A percentile compares a stretch with the other conserved stretches of the same genome.
phyloP scores from a whole-genome alignment of 345 rosid species.

The Eucalyptus curtisii region DNA sequence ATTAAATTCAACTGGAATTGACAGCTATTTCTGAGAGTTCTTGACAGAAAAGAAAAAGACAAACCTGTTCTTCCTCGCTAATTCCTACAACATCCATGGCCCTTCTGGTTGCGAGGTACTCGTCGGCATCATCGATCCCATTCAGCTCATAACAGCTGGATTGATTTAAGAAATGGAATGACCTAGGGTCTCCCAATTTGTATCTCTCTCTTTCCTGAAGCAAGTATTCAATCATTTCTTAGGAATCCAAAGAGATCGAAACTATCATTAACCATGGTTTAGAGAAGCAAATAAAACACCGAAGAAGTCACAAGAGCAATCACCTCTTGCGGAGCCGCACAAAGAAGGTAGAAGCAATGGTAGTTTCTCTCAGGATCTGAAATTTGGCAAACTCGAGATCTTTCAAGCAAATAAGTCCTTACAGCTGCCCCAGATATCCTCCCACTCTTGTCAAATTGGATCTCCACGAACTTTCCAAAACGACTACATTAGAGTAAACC shows the following conservation, averaged over 20 bases:
- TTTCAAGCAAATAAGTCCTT: conserved; percentile 89
- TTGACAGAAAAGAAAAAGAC: conserved; percentile 6
- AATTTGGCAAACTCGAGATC: conserved; percentile 99
- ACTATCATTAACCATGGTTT: background rate
- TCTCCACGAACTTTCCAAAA: conserved; percentile 98
- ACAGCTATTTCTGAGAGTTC: background rate
- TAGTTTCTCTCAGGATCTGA: conserved; percentile 98
- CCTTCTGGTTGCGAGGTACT: conserved; percentile 93
- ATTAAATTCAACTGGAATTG: background rate
- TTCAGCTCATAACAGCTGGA: conserved; percentile 71
- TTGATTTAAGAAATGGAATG: conserved; percentile 87
- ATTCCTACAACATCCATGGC: conserved; percentile 99
- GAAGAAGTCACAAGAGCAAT: background rate
- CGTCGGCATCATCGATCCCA: conserved; percentile 82
- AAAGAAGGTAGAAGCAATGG: conserved; percentile 93
- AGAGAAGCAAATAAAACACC: background rate
- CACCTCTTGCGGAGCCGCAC: conserved; percentile 98
- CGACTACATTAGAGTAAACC: conserved; percentile 49
- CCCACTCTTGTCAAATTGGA: conserved; percentile 97
- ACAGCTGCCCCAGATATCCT: conserved; percentile 99
- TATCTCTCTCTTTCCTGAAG: conserved; percentile 68
- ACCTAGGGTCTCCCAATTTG: conserved; percentile 61
- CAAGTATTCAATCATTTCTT: background rate
- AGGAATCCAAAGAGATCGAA: background rate
- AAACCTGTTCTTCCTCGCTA: conserved; percentile 94